A percentile compares a stretch with the other conserved stretches of the same genome.
Evolutionary conservation across 805 yeast species (phyloP).

Genomic region (Tetrapisispora iriomotensis): DNA sequence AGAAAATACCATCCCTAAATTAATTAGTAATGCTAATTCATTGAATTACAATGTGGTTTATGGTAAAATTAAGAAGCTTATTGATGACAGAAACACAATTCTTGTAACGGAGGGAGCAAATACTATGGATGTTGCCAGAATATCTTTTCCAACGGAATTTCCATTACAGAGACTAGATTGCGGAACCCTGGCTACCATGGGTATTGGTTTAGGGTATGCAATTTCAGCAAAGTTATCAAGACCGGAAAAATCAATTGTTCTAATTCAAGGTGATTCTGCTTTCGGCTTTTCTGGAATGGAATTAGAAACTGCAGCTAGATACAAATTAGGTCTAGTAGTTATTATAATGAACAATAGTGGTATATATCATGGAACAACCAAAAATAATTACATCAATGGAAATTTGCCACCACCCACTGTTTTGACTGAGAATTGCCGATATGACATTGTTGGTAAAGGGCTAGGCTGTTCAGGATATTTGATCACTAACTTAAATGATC

Average conservation of each 20-base stretch:
- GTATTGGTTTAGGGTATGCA: slow-evolving; percentile 62
- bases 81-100: slow-evolving; percentile 31
- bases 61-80: slow-evolving; percentile 35
- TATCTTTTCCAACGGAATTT: slow-evolving; percentile 42
- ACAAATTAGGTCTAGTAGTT: slow-evolving; percentile 42
- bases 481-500: slow-evolving; percentile 34
- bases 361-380: slow-evolving; percentile 49
- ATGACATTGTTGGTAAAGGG: slow-evolving; percentile 45
- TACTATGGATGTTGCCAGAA: slow-evolving; percentile 63
- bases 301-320: slow-evolving; percentile 56
- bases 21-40: background rate
- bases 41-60: slow-evolving; percentile 48
- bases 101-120: slow-evolving; percentile 66
- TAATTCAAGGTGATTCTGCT: slow-evolving; percentile 70
- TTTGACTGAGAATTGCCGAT: slow-evolving; percentile 43
- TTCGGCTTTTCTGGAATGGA: slow-evolving; percentile 69
- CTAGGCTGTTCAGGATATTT: slow-evolving; percentile 48
- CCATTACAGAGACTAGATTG: slow-evolving; percentile 57
- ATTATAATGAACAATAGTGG: slow-evolving; percentile 69
- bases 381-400: slow-evolving; percentile 10
- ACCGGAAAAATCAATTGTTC: slow-evolving; percentile 39
- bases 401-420: slow-evolving; percentile 48
- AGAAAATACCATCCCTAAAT: slow-evolving; percentile 5
- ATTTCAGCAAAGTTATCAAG: slow-evolving; percentile 45
- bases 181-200: slow-evolving; percentile 74